phyloP scores from a whole-genome alignment of 768 basidiomycete species.

The Suillus variegatus region DNA sequence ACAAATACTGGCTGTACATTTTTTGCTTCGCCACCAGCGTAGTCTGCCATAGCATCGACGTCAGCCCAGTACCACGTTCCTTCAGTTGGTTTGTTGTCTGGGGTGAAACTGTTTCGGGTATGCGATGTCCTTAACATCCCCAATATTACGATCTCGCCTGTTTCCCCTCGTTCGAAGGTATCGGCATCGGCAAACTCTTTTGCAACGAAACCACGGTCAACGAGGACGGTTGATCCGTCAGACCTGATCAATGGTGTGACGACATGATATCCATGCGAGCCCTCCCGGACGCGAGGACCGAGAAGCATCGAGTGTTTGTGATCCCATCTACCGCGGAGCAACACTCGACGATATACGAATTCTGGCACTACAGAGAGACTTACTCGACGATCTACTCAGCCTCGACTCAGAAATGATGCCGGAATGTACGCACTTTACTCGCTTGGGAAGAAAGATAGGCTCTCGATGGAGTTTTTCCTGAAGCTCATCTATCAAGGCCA shows the following conservation, averaged over 20 bases:
- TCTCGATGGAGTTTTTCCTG: constrained; percentile 84
- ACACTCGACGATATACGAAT: constrained; percentile 86
- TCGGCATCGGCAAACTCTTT: constrained; percentile 49
- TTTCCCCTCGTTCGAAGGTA: constrained; percentile 35
- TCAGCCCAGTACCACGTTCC: constrained; percentile 95
- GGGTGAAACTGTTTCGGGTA: constrained; percentile 78
- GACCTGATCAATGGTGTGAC: constrained; percentile 83
- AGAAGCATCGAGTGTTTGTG: constrained; percentile 77
- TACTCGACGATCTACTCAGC: constrained; percentile 21
- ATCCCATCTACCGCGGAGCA: constrained; percentile 77
- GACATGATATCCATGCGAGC: constrained; percentile 84
- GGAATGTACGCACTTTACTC: constrained; percentile 72
- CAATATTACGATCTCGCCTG: constrained; percentile 67
- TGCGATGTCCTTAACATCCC: constrained; percentile 88
- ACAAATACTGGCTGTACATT: constrained; percentile 86
- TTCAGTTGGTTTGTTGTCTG: constrained; percentile 77
- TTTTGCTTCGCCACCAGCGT: constrained; percentile 69
- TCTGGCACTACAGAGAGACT: constrained; percentile 81
- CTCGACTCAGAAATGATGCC: constrained; percentile 16
- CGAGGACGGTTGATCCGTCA: constrained; percentile 81
- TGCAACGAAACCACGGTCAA: constrained; percentile 90
- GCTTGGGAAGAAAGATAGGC: constrained; percentile 76
- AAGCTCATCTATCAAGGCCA: constrained; percentile 89
- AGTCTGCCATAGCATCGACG: constrained; percentile 74
- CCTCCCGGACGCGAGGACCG: constrained; percentile 85